A percentile compares a stretch with the other conserved stretches of the same genome.
These are phyloP conservation scores for Trichoderma asperellum DNA, from an alignment of 2,329 filamentous ascomycete genomes.

Conservation along the genomic window DNA sequence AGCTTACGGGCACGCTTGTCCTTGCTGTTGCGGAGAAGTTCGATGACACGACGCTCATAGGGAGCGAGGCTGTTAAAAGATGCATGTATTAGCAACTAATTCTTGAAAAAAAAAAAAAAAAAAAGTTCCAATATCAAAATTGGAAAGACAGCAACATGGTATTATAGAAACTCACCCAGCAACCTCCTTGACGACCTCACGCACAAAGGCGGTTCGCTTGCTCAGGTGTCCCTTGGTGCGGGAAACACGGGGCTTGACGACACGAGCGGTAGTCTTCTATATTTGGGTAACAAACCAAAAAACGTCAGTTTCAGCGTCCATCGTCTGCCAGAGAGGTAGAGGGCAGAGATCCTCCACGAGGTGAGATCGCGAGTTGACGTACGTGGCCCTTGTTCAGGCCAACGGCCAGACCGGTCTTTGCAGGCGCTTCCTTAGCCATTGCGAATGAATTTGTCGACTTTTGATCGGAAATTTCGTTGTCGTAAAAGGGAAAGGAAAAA, in stretches of 20 bases:
- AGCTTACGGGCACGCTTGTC: conserved; percentile 99
- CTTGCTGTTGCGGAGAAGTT: conserved; percentile 98
- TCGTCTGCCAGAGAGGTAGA: conserved; percentile 52
- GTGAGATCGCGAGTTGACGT: conserved; percentile 64
- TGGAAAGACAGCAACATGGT: background rate
- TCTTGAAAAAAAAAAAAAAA: background rate
- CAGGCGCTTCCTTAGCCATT: conserved; percentile 65
- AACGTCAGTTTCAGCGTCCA: conserved; percentile 68
- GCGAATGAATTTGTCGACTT: conserved; percentile 41
- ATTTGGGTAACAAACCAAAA: conserved; percentile 32
- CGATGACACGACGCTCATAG: conserved; percentile 98
- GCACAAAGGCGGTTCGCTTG: conserved; percentile 96
- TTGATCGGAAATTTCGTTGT: conserved; percentile 36
- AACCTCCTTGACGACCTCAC: conserved; percentile 98
- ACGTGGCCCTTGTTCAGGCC: conserved; percentile 69
- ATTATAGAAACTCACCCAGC: conserved; percentile 69
- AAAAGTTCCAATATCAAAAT: no score
- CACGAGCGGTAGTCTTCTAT: conserved; percentile 82
- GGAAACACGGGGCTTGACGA: conserved; percentile 76
- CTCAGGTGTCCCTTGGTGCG: conserved; percentile 93
- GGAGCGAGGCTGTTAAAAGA: conserved; percentile 71
- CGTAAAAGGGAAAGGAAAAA: conserved; percentile 30
- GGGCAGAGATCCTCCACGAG: conserved; percentile 74
- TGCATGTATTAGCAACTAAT: background rate
- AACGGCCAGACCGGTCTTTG: conserved; percentile 62